These are phyloP conservation scores for Hemisphaericaspora lyxosophila DNA, from an alignment of 1,139 yeast species.

Conservation along the genomic window DNA sequence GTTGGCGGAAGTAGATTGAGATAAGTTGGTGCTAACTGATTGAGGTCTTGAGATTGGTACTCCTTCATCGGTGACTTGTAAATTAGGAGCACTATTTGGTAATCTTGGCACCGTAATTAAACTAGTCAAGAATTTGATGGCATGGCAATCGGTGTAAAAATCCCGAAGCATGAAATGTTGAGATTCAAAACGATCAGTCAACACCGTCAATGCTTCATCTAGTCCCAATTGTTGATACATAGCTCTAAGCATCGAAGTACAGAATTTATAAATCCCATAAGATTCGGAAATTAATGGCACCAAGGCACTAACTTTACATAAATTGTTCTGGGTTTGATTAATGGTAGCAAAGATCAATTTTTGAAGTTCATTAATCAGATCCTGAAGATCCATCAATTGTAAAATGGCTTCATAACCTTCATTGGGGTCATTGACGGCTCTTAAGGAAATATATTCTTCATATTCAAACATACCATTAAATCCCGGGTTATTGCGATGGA, in stretches of 20 bases:
- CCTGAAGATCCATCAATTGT: conserved; percentile 86
- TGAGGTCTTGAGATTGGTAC: conserved; percentile 41
- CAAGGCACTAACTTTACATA: conserved; percentile 82
- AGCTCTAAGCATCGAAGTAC: conserved; percentile 89
- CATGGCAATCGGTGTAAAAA: conserved; percentile 87
- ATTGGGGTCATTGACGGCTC: conserved; percentile 89
- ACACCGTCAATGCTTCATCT: conserved; percentile 74
- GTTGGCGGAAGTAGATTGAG: conserved; percentile 33
- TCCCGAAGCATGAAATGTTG: conserved; percentile 81
- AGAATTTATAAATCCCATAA: conserved; percentile 87
- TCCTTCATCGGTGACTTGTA: conserved; percentile 50
- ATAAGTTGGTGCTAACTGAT: conserved; percentile 26
- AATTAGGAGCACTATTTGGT: conserved; percentile 66
- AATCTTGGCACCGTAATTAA: conserved; percentile 85
- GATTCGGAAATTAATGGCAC: conserved; percentile 93
- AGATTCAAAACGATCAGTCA: conserved; percentile 69
- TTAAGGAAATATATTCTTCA: conserved; percentile 86
- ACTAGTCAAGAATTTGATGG: conserved; percentile 78
- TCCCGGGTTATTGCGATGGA: conserved; percentile 83
- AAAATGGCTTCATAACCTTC: conserved; percentile 91
- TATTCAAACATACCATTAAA: conserved; percentile 96
- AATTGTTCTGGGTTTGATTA: conserved; percentile 62
- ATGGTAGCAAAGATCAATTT: conserved; percentile 75
- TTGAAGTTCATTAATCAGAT: conserved; percentile 77
- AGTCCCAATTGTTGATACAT: conserved; percentile 76